Evolutionary conservation across 768 basidiomycete species (phyloP), one percentile per base, ranked within the genome.

Genomic region (Rhizopogon sp.): DNA sequence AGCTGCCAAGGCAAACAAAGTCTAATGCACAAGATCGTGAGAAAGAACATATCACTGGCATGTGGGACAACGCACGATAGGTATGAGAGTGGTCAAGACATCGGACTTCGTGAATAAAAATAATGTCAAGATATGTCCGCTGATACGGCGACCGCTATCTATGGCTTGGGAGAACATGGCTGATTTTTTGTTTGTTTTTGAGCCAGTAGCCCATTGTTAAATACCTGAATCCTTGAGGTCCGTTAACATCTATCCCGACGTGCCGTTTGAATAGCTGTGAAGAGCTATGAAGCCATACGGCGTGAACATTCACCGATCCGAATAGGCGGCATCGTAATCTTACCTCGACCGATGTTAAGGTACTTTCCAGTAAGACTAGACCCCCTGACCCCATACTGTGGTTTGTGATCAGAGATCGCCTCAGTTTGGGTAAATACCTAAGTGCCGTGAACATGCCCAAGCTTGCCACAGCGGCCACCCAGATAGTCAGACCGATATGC

Each of bases 1-100:
- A 3, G 65, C 53, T 14, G 56, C 60, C 17, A 37, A 49, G 0
- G 67, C 64, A 51, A 69, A 65, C 10, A 66, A 52, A n/a, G 61
- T 66, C 69, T 70, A 41, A 14, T 33, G 43, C 17, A 9, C 44
- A 51, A n/a, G 52, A 11, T 11, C 7, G 6, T 49, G 8, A 3
- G 20, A 22, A 10, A 22, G 8, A 49, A 37, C 20, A 37, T 22
- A 9, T 14, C 6, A 3, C 9, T 2, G 6, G 22, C 22, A 11
- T 20, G 4, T 8, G 13, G 51, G 5, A 7, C 7, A 4, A 52
- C 54, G 53, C 25, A 55, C 54, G 37, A 55, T 52, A 6, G 54
- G 54, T 8, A 55, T n/a, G 4, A 55, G 8, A 20, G 54, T 55
- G 22, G 54, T 55, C 51, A 53, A 39, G 39, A 55, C 4, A 16